phyloP scores from a whole-genome alignment of 2,329 filamentous ascomycete genomes.

The Aureobasidium sp. region DNA sequence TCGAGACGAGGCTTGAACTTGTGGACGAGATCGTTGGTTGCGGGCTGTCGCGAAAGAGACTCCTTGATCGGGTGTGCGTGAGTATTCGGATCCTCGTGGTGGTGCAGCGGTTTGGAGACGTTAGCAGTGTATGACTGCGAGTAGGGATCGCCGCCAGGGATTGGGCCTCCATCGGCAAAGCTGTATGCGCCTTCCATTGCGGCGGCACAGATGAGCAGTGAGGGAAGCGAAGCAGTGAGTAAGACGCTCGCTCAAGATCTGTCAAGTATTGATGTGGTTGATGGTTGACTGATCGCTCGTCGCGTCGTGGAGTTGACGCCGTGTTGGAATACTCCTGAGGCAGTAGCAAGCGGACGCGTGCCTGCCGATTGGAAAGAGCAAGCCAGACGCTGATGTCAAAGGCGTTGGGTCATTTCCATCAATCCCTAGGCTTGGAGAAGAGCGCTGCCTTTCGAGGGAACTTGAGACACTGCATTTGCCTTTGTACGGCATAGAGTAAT shows the following conservation, averaged over 20 bases:
- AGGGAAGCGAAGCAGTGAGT: neutral
- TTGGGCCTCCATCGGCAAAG: neutral
- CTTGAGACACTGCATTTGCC: neutral
- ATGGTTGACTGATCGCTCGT: neutral
- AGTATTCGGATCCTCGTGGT: neutral
- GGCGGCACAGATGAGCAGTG: neutral
- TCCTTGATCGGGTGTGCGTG: neutral
- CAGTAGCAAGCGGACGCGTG: neutral
- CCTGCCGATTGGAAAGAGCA: neutral
- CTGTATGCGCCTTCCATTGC: neutral
- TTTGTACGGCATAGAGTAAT: neutral
- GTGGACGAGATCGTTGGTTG: slow-evolving; percentile 2
- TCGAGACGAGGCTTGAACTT: slow-evolving; percentile 4
- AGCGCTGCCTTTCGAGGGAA: neutral
- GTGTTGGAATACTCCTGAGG: neutral
- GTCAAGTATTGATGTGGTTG: neutral
- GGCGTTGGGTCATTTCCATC: neutral
- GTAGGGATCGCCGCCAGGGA: neutral
- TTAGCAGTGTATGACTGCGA: neutral
- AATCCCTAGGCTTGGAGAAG: neutral
- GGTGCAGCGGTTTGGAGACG: neutral
- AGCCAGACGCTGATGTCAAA: neutral
- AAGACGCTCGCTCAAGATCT: neutral
- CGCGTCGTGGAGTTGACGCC: neutral
- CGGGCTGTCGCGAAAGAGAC: neutral